Percentiles rank a stretch among this genome's conserved stretches.
Evolutionary conservation across 345 rosid species (phyloP).

Genomic region (Conringia planisiliqua): DNA sequence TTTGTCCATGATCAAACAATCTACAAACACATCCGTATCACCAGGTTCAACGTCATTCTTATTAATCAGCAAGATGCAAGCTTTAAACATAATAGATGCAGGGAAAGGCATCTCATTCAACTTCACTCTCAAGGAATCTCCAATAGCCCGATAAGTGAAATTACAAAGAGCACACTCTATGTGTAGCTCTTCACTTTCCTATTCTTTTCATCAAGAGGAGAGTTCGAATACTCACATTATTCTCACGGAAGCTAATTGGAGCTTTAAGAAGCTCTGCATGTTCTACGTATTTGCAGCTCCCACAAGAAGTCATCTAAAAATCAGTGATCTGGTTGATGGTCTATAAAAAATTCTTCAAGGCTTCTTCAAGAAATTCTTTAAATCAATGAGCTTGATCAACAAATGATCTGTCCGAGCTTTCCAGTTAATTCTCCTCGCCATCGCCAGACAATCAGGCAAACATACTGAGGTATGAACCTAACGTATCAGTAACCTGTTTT

Average conservation of each 20-base stretch:
- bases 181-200: background rate
- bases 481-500: background rate
- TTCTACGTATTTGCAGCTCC: background rate
- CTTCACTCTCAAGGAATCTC: background rate
- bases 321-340: conserved; percentile 45
- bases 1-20: background rate
- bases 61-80: background rate
- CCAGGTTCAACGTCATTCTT: background rate
- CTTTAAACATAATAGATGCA: background rate
- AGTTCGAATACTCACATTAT: conserved; percentile 53
- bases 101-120: background rate
- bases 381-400: background rate
- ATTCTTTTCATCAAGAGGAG: background rate
- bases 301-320: background rate
- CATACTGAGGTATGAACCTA: background rate
- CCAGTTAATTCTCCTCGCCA: background rate
- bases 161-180: background rate
- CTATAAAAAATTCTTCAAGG: background rate
- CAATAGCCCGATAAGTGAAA: background rate
- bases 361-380: background rate
- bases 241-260: conserved; percentile 54
- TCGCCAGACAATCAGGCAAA: background rate
- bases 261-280: conserved; percentile 46
- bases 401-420: background rate
- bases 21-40: background rate